Conservation (phyloP, 345 rosid genomes). For the Corchorus olitorius region DNA sequence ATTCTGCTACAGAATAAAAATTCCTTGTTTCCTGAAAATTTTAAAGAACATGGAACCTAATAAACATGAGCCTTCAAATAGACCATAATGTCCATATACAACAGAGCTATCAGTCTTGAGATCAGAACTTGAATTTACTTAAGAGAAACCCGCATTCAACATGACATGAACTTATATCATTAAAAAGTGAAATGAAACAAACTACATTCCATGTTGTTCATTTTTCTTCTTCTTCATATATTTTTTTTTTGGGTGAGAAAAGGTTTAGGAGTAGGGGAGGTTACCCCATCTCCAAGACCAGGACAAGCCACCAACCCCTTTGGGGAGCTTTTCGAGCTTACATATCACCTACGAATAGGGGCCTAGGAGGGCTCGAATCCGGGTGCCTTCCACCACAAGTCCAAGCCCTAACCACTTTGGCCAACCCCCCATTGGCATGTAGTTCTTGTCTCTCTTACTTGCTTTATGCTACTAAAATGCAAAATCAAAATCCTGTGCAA, state of each 20-base stretch:
- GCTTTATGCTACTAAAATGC: not conserved
- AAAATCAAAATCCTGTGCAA: not conserved
- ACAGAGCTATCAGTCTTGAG: not conserved
- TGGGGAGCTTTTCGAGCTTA: too few species aligned
- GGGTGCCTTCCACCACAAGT: too few species aligned
- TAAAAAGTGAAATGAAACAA: not conserved
- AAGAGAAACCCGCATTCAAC: not conserved
- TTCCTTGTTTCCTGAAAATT: constrained; percentile 60
- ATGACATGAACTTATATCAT: not conserved
- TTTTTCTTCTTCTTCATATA: too few species aligned
- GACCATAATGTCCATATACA: not conserved
- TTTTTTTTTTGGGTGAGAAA: too few species aligned
- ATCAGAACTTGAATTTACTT: not conserved
- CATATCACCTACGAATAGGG: too few species aligned
- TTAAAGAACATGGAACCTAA: constrained; percentile 20
- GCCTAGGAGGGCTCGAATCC: too few species aligned
- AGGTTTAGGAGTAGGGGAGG: too few species aligned
- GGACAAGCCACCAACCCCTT: too few species aligned
- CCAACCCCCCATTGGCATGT: too few species aligned
- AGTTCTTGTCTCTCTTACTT: not conserved
- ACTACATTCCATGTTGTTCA: not conserved
- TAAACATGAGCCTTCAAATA: constrained; percentile 8
- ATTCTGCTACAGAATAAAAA: constrained; percentile 47
- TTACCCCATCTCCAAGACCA: too few species aligned
- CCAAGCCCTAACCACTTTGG: too few species aligned